Evolutionary conservation across 2,329 filamentous ascomycete species (phyloP), one percentile per base, ranked within the genome.

Genomic region (Dissoconium aciculare): DNA sequence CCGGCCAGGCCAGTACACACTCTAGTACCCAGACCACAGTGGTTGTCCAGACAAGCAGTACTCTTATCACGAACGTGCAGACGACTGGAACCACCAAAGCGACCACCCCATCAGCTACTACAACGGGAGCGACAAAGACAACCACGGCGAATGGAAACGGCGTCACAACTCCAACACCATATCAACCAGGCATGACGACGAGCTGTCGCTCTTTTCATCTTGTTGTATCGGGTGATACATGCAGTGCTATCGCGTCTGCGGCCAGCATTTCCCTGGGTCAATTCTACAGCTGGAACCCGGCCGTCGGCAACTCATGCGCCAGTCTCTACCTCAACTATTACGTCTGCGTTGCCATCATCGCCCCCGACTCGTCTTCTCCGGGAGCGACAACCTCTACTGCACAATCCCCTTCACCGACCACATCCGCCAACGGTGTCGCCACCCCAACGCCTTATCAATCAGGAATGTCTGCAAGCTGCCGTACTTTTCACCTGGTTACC

Each of bases 241-340:
- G 34, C 17, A 11, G 11, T 10, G 27, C n/a, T 4, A 33, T 36
- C 11, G 28, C 25, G 5, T 11, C 15, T 9, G 9, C 23, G 15
- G 17, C 35, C 33, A 32, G 19, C 14, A 30, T 35, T 14, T 17
- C 21, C 12, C 21, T 38, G 5, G 10, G 14, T 8, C n/a, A 35
- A n/a, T 35, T 35, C 12, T 33, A 30, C 26, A 17, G 17, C 27
- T 37, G 32, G 28, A 37, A 37, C 13, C 35, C 36, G 28, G 36
- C 32, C 9, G 26, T 34, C 14, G 26, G 32, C 26, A 30, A 26
- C 12, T 21, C 11, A 17, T 37, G 29, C 27, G 11, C 13, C n/a
- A 23, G 30, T 16, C 21, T 38, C 3, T 30, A 25, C 11, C 16
- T 21, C 21, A 17, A 19, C 11, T 35, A 31, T n/a, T 32, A 32